phyloP scores from a whole-genome alignment of 148 eudicot genomes.

The Fagopyrum tataricum region DNA sequence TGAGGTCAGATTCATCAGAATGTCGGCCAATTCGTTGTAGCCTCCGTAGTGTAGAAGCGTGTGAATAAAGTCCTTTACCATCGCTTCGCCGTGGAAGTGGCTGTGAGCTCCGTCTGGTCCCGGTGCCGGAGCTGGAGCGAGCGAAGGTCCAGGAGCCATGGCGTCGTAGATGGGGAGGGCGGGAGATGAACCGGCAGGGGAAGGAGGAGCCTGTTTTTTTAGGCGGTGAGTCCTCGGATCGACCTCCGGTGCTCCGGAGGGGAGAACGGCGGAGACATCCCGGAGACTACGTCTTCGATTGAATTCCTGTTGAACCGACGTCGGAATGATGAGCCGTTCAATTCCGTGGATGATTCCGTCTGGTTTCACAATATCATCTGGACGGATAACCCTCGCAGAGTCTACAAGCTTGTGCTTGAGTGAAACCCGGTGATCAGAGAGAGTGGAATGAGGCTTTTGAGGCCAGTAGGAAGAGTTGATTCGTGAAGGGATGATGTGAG shows the following conservation, averaged over 20 bases:
- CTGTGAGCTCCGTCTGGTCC: constrained; percentile 79
- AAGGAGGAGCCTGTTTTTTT: constrained; percentile 33
- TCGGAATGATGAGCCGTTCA: constrained; percentile 42
- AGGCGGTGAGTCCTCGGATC: constrained; percentile 52
- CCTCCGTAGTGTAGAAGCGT: constrained; percentile 81
- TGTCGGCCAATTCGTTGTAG: constrained; percentile 85
- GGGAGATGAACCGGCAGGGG: constrained; percentile 51
- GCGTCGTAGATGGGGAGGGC: constrained; percentile 62
- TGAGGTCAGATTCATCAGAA: constrained; percentile 73
- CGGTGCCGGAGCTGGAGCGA: constrained; percentile 92
- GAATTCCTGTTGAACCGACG: constrained; percentile 54
- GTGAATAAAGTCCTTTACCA: constrained; percentile 79
- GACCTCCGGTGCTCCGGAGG: constrained; percentile 62
- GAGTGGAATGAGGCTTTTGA: constrained; percentile 8
- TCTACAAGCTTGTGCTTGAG: constrained; percentile 14
- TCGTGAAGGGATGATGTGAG: constrained; percentile 61
- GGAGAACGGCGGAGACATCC: constrained; percentile 64
- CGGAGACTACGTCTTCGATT: constrained; percentile 52
- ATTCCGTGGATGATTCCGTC: constrained; percentile 92
- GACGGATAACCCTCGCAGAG: constrained; percentile 26
- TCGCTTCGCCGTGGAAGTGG: constrained; percentile 81
- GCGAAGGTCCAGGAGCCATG: constrained; percentile 72
- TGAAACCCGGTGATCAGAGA: constrained; percentile 17
- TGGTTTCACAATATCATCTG: constrained; percentile 45
- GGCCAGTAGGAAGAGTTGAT: constrained; percentile 35